Base-by-base conservation (phyloP, 192 early-diverging fungal genomes). In the Bifiguratus adelaidae region DNA sequence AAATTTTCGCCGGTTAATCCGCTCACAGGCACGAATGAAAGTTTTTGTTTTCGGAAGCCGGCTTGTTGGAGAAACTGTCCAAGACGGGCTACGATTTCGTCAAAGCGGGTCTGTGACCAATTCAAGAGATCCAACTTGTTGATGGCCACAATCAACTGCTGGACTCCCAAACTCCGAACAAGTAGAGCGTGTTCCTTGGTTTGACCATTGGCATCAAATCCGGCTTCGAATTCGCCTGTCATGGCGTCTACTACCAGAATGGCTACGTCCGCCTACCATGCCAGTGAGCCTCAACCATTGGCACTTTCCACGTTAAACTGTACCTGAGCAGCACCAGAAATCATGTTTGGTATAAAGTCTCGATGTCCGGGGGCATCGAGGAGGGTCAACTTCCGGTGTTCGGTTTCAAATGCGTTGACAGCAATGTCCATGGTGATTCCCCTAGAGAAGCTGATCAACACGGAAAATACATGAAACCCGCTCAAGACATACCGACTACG, bases 261-360 rank as follows among this genome's bases (percentile, higher is more conserved):
- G 0, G 92, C 91, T 12, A 84, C 92, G 76, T 99, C 96, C 0
- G 96, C 96, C 69, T 88, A 63, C 11, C 11, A 24, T 1, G n/a
- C 28, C 21, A 19, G 29, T 23, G 24, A 34, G 30, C 29, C 6
- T 23, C 2, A 2, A 0, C 7, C 9, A 33, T 4, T 18, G 3
- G 3, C 7, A 34, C 6, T 1, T 25, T 23, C 12, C 28, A 48
- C 21, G 19, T 21, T 1, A 2, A n/a, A n/a, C n/a, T 3, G 8
- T n/a, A 81, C 78, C 44, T 91, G 89, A 21, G 77, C 63, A 3
- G 96, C 89, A 4, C 96, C 96, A 2, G 84, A 83, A 51, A 99
- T 96, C 94, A 99, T 97, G 58, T 95, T 92, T n/a, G 96, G 94
- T 41, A 99, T 84, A 64, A 99, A 99, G 66, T 99, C 96, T 18